Evolutionary conservation across 139 green algal species (phyloP), one percentile per base, ranked within the genome.

Genomic region (Chlorella sorokiniana): DNA sequence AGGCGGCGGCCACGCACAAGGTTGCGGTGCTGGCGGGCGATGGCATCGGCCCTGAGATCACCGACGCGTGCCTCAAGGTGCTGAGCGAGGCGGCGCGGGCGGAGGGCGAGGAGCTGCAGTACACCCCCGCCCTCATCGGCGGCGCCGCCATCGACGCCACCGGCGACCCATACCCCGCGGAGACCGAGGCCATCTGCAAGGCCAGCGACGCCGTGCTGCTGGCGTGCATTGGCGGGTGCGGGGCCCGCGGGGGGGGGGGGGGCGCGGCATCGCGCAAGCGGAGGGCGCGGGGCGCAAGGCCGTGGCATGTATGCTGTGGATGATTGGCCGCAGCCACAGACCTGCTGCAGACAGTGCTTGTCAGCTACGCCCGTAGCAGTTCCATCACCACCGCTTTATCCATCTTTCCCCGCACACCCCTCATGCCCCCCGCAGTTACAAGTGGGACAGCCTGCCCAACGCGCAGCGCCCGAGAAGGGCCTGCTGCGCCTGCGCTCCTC

Each of bases 11-110:
- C 25, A 82, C 72, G 27, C 91, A 97, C 83, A 94, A 93, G 33
- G 91, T 99, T 16, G 91, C 90, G 8, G 81, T 98, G 22, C 92
- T 99, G 41, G 91, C 96, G 35, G 97, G 97, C 56, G 97, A 99
- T 85, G 97, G 97, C 78, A 99, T 99, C 67, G 96, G 97, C 31
- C 97, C 97, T 27, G 97, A 99, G 84, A 99, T 99, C 79, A 98
- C 94, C 68, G 72, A 89, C 29, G 94, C 96, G 3, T 95, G 95
- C 4, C 61, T 94, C 33, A 84, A 93, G 35, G 88, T 95, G 3
- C 90, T 99, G 4, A 87, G 89, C 18, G 87, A 88, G 2, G 95
- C 94, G 38, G 95, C 90, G 8, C 69, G 87, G 40, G 79, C 73
- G 31, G 88, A 96, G 71, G 90, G 89, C 29, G 89, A 94, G 64